These are phyloP conservation scores for Candida insectorum DNA, from an alignment of 805 yeast genomes.

Conservation along the genomic window DNA sequence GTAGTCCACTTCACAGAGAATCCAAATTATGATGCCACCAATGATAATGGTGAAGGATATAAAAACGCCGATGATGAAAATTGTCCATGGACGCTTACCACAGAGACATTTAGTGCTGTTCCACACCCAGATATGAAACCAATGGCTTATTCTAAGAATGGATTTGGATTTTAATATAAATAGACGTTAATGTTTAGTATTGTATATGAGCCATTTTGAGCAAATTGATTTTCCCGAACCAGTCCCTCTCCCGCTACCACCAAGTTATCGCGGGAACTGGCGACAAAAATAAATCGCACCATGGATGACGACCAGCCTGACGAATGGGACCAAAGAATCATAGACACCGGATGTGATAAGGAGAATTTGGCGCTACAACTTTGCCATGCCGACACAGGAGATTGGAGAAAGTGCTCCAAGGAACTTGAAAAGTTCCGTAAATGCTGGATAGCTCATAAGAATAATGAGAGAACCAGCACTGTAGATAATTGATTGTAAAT, in stretches of 20 bases:
- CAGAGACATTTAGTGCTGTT: constrained; percentile 70
- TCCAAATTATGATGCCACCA: constrained; percentile 41
- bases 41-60: constrained; percentile 43
- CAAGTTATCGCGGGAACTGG: too few species aligned
- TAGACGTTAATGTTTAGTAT: too few species aligned
- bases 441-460: constrained; percentile 61
- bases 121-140: constrained; percentile 90
- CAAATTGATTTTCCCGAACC: not conserved
- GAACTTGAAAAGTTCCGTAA: constrained; percentile 55
- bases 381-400: constrained; percentile 46
- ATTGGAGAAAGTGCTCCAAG: constrained; percentile 38
- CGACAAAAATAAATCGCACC: not conserved
- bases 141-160: constrained; percentile 74
- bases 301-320: constrained; percentile 39
- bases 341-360: constrained; percentile 41
- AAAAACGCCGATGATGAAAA: constrained; percentile 31
- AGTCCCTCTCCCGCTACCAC: too few species aligned
- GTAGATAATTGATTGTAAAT: constrained; percentile 23
- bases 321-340: constrained; percentile 46
- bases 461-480: constrained; percentile 46
- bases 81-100: constrained; percentile 47
- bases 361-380: constrained; percentile 39
- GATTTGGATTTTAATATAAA: constrained; percentile 39
- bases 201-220: too few species aligned
- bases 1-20: constrained; percentile 66